Evolutionary conservation across 371 early-diverging fungal genomes (phyloP).

Genomic region (Funneliformis caledonium): DNA sequence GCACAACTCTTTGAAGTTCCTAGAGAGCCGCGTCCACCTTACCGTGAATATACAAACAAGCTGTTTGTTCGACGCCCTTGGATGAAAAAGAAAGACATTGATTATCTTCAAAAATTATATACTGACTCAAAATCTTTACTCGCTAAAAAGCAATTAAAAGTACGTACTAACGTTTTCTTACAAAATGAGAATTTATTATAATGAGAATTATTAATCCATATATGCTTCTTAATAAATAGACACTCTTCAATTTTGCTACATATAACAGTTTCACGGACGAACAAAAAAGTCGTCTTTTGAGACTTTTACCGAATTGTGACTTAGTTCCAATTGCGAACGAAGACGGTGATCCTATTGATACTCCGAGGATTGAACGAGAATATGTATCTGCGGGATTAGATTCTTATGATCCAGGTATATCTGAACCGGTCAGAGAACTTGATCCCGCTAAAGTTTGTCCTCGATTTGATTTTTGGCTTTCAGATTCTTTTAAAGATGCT

Average conservation of each 20-base stretch:
- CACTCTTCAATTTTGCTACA: neutral
- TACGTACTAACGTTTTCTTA: neutral
- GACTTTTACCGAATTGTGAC: constrained; percentile 11
- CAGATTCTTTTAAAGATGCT: constrained; percentile 19
- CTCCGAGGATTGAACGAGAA: constrained; percentile 13
- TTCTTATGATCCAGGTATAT: constrained; percentile 2
- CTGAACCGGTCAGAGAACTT: neutral
- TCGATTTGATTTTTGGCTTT: constrained; percentile 29
- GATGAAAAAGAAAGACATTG: constrained; percentile 27
- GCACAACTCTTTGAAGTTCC: constrained; percentile 17
- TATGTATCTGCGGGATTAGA: neutral
- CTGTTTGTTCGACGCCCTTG: constrained; percentile 4
- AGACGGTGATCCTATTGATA: constrained; percentile 21
- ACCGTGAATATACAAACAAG: constrained; percentile 8
- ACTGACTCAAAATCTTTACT: neutral
- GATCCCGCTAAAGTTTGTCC: constrained; percentile 14
- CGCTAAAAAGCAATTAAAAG: neutral
- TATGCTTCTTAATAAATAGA: neutral
- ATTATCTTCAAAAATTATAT: constrained; percentile 1
- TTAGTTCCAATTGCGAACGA: constrained; percentile 31
- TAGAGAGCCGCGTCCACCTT: neutral
- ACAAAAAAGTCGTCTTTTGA: constrained; percentile 31
- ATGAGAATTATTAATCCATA: neutral
- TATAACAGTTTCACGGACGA: constrained; percentile 23
- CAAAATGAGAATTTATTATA: neutral